Base-by-base conservation (phyloP, 306 rosid species). In the Acacia crassicarpa region DNA sequence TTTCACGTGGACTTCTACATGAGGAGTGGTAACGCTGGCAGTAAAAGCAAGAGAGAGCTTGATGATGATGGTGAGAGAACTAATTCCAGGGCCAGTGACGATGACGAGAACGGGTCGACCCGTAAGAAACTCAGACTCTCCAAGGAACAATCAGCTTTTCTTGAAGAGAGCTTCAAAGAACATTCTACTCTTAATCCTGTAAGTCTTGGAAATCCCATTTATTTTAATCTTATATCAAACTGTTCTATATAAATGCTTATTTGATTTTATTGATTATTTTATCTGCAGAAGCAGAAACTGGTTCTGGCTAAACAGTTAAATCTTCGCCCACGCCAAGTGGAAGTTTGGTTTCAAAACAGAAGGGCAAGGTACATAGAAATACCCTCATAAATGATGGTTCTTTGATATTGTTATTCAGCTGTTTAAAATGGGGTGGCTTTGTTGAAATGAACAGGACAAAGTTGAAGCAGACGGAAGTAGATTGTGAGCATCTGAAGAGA, bases 271-370 rank as follows among this genome's bases (percentile, higher is more conserved):
- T 25, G 13, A 61, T 61, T 23, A 9, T 4, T 19, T 22, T 43
- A 72, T 53, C 2, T 76, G 67, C 94, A 96, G 99, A 93, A 96
- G 82, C 99, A 94, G 79, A 96, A 96, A 78, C 91, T 87, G 19
- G 94, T 93, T 10, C 89, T 94, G 48, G 97, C 98, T 3, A 96
- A 89, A 74, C 92, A 92, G 89, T 85, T 94, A 46, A 94, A 89
- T 80, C 99, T 96, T 33, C 93, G 97, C 78, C 97, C 99, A 2
- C 93, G 99, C n/a, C 99, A 96, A 80, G 99, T 96, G 5, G 99
- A 96, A 83, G 99, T 96, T 5, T 96, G 99, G 99, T 96, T 96
- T 85, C 99, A 96, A 83, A 96, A 96, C 67, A 89, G 99, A 89
- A 92, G 99, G 84, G 99, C 99, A 74, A 96, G 99, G 99, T 95